These are phyloP conservation scores for Neurospora discreta DNA, from an alignment of 495 filamentous ascomycete species.

Conservation along the genomic window DNA sequence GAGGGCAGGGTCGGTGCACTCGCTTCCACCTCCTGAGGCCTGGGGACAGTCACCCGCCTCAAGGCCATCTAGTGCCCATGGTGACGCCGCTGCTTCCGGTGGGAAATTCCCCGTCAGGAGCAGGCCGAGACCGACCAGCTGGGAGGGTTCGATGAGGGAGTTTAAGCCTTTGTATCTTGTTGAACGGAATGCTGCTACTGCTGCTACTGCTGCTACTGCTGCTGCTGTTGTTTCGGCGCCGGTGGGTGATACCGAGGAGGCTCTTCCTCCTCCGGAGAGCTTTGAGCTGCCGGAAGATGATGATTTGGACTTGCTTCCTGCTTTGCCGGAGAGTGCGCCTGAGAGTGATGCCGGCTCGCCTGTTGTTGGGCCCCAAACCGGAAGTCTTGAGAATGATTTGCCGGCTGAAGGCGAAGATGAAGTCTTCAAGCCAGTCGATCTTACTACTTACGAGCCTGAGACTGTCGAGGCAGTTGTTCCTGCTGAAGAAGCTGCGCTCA, in stretches of 20 bases:
- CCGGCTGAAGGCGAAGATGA: neutral
- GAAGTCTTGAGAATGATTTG: neutral
- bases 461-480: neutral
- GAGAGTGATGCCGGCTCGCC: neutral
- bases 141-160: conserved; percentile 34
- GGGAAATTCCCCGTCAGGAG: conserved; percentile 13
- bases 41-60: conserved; percentile 27
- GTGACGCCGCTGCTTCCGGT: conserved; percentile 5
- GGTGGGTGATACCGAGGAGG: neutral
- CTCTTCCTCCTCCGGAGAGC: neutral
- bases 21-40: conserved; percentile 18
- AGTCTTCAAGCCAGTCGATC: neutral
- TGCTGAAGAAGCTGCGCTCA: neutral
- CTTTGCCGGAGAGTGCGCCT: neutral
- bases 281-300: neutral
- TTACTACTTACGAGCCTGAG: neutral
- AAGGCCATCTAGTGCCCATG: neutral
- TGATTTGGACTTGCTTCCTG: neutral
- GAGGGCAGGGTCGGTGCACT: conserved; percentile 25
- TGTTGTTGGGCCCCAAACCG: neutral
- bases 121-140: conserved; percentile 35
- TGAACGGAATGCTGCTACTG: conserved; percentile 21
- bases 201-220: neutral
- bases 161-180: conserved; percentile 40
- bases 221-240: neutral